Evolutionary conservation across 345 rosid species (phyloP).

Genomic region (Boechera divaricarpa): DNA sequence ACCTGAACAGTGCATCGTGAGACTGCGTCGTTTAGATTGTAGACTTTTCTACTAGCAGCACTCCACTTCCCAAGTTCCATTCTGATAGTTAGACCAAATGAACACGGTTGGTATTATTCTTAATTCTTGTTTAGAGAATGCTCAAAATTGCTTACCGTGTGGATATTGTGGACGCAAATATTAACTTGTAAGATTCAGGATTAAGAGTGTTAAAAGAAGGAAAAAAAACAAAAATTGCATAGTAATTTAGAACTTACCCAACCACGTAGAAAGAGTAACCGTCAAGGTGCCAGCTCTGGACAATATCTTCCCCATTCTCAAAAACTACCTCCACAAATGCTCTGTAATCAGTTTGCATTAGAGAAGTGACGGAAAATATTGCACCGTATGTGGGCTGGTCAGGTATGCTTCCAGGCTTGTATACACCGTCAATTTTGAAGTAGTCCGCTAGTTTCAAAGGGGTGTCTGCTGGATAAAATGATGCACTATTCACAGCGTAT

Average conservation of each 20-base stretch:
- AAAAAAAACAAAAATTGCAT: too few relatives aligned
- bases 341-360: slow-evolving; percentile 63
- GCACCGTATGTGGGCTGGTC: slow-evolving; percentile 60
- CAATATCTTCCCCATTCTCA: slow-evolving; percentile 60
- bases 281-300: slow-evolving; percentile 78
- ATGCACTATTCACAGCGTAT: slow-evolving; percentile 80
- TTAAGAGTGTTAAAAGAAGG: too few relatives aligned
- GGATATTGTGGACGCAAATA: too few relatives aligned
- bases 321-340: slow-evolving; percentile 76
- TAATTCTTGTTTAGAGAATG: too few relatives aligned
- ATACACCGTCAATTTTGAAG: slow-evolving; percentile 79
- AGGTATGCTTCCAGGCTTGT: slow-evolving; percentile 63
- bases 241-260: slow-evolving; percentile 57
- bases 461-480: slow-evolving; percentile 68
- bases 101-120: neutral
- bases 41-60: slow-evolving; percentile 52
- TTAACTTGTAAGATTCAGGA: too few relatives aligned
- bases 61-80: slow-evolving; percentile 90
- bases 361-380: slow-evolving; percentile 69
- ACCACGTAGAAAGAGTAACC: slow-evolving; percentile 78
- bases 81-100: slow-evolving; percentile 42
- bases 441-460: slow-evolving; percentile 88
- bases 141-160: too few relatives aligned
- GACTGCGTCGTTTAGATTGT: slow-evolving; percentile 73
- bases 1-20: slow-evolving; percentile 72